Base-by-base conservation (phyloP, 1,284 basidiomycete species). In the Ceratobasidium sp. region DNA sequence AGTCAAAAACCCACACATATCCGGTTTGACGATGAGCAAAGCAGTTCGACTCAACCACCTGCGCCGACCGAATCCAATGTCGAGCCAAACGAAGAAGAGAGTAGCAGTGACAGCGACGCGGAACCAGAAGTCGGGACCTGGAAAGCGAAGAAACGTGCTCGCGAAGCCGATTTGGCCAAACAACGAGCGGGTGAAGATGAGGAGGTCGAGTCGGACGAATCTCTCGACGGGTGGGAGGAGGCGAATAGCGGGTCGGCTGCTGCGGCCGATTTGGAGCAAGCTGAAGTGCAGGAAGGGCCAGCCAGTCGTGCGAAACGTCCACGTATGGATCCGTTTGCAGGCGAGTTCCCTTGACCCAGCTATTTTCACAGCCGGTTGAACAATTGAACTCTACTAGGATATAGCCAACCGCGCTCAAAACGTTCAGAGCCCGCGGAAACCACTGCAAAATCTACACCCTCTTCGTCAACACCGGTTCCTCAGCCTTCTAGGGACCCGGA, bases 321-420 rank as follows among this genome's bases (percentile, higher is more conserved):
- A 83, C 84, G 79, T 83, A 83, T 92, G 58, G 92, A 93, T 84
- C 90, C 90, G 9, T 93, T 93, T 81, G 88, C 89, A 79, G 91
- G 93, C 91, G 83, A 49, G 55, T 46, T 20, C 9, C n/a, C 26
- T 46, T 26, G 2, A 46, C 23, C n/a, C 1, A 10, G 18, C 33
- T 7, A 33, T 20, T 60, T 56, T 13, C 33, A 46, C 26, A 42
- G 40, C 10, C 33, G 39, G n/a, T 20, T 64, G 4, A 64, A 44
- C 5, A 44, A 10, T 44, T 15, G n/a, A 40, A 20, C 20, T 15
- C 9, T 26, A 26, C 44, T 46, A 64, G 63, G 63, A 23, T 64
- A 64, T n/a, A n/a, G 20, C 42, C 63, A 64, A 23, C 42, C 63
- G 18, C 5, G n/a, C 12, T 64, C 63, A n/a, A 64, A 46, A 7